phyloP scores from a whole-genome alignment of 2,329 filamentous ascomycete species.

The Alternaria novae-zelandiae region DNA sequence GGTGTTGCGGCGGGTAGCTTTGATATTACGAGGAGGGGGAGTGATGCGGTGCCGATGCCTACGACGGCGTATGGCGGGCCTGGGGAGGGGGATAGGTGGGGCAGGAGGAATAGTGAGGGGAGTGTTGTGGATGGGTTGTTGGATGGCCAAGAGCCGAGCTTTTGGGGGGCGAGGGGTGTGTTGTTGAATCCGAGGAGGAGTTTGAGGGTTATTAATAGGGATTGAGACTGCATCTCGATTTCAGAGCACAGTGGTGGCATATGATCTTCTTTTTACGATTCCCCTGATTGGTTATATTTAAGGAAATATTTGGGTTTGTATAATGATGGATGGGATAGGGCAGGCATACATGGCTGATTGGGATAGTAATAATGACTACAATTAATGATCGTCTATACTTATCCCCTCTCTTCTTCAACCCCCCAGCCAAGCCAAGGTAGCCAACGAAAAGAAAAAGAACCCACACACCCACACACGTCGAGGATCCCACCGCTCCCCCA shows the following conservation, averaged over 20 bases:
- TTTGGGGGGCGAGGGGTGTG: slow-evolving; percentile 66
- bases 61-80: slow-evolving; percentile 22
- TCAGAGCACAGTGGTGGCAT: neutral
- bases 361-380: neutral
- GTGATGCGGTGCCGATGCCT: slow-evolving; percentile 7
- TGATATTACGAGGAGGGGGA: slow-evolving; percentile 19
- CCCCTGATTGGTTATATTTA: neutral
- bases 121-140: slow-evolving; percentile 65
- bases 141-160: slow-evolving; percentile 70
- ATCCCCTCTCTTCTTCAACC: neutral
- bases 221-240: slow-evolving; percentile 36
- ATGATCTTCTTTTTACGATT: neutral
- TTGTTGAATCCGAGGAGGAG: slow-evolving; percentile 72
- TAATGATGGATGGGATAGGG: neutral
- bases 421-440: too few species aligned
- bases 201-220: slow-evolving; percentile 70
- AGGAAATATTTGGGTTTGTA: neutral
- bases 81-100: slow-evolving; percentile 32
- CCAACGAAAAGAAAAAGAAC: neutral
- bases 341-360: neutral
- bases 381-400: too few species aligned
- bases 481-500: neutral
- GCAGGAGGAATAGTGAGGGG: slow-evolving; percentile 49
- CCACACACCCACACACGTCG: neutral
- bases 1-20: slow-evolving; percentile 27